Evolutionary conservation across 352 stramenopile genomes (phyloP).

Genomic region (Phytophthora foliorum): DNA sequence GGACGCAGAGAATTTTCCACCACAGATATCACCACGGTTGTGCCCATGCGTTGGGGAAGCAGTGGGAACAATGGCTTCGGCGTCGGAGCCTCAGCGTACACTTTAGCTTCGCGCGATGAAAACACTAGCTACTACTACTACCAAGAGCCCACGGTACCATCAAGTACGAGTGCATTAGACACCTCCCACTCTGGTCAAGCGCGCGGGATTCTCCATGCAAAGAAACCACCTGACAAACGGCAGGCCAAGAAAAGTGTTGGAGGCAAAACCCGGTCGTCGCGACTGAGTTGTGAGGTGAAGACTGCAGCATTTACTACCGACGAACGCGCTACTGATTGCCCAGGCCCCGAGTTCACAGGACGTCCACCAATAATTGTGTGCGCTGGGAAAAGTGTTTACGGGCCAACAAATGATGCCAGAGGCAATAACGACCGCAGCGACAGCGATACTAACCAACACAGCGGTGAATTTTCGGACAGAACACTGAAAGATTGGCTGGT

Average conservation of each 20-base stretch:
- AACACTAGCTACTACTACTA: constrained; percentile 37
- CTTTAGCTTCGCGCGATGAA: constrained; percentile 29
- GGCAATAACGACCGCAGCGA: constrained; percentile 12
- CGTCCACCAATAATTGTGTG: constrained; percentile 32
- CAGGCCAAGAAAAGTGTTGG: constrained; percentile 5
- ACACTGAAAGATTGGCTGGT: background rate
- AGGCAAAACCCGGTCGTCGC: constrained; percentile 3
- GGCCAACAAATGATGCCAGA: background rate
- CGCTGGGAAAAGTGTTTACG: constrained; percentile 34
- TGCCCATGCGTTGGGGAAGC: constrained; percentile 37
- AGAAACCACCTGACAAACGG: constrained; percentile 31
- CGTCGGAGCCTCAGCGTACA: constrained; percentile 21
- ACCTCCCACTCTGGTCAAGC: constrained; percentile 1
- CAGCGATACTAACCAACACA: constrained; percentile 6
- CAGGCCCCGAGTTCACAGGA: background rate
- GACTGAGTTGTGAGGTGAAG: constrained; percentile 4
- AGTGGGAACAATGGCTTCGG: constrained; percentile 23
- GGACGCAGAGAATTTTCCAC: constrained; percentile 13
- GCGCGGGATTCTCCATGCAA: constrained; percentile 6
- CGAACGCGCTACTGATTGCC: background rate
- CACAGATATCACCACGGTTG: background rate
- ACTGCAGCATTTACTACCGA: background rate
- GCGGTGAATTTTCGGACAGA: background rate
- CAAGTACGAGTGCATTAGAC: background rate
- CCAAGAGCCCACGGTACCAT: constrained; percentile 21